Base-by-base conservation (phyloP, 352 stramenopile species). In the Globisporangium polare region DNA sequence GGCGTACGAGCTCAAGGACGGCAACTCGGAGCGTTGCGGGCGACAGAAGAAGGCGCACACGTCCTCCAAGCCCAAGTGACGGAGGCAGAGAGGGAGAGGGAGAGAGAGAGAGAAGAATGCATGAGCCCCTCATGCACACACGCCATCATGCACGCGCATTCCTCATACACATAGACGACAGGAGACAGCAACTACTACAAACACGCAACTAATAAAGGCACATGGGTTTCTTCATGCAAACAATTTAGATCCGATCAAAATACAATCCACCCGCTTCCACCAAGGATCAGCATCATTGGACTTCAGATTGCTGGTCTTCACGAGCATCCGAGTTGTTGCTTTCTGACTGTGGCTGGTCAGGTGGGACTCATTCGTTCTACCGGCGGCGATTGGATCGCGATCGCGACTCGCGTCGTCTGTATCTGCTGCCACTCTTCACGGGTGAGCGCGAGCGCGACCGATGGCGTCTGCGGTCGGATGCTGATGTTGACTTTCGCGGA, bases 11-110 rank as follows among this genome's bases (percentile, higher is more conserved):
- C 72, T 95, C 2, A 73, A 80, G 53, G 84, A 95, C 64, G 80
- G 80, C 9, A 69, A 51, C 22, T 90, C 75, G 20, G 86, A 95
- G 66, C 80, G 86, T 46, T 91, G 77, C 27, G 86, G 85, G 10
- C 78, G 82, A 59, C 83, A 94, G 66, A 89, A 90, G 73, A 81
- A 85, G 65, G 83, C 77, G 22, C 78, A 75, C 42, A 89, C 78
- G 29, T 80, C 80, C 22, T 90, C 78, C 58, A 90, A 90, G 67
- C 76, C 71, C 49, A 39, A 58, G 26, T 65, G 27, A 53, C 3
- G 13, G 2, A 20, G 3, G 37, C 13, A 27, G 22, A 24, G 12
- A 53, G 0, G 13, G 5, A 12, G 12, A 5, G 17, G n/a, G n/a
- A n/a, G n/a, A n/a, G 12, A 53, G 0, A 22, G 5, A 12, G 12